phyloP scores from a whole-genome alignment of 2,329 filamentous ascomycete genomes.

The Colletotrichum somersetense region DNA sequence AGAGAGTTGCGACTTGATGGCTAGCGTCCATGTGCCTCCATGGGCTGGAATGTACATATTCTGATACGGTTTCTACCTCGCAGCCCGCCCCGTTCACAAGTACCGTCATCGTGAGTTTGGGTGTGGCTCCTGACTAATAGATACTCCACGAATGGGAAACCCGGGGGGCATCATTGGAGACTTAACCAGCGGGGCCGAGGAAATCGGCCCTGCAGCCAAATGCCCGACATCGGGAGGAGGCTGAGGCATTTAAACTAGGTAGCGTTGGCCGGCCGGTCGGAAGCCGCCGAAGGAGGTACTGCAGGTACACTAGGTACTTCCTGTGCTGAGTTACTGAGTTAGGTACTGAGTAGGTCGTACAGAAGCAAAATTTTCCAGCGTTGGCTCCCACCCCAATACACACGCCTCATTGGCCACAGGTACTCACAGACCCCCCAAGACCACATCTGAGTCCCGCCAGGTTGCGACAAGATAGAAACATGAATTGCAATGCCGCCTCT shows the following conservation, averaged over 20 bases:
- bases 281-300: background rate
- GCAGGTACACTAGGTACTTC: no score
- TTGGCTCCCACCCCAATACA: background rate
- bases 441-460: background rate
- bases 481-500: background rate
- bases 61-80: background rate
- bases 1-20: accelerated
- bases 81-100: no score
- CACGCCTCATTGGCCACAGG: background rate
- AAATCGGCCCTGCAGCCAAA: background rate
- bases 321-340: no score
- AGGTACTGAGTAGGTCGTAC: no score
- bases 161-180: background rate
- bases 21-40: background rate
- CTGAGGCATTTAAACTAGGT: background rate
- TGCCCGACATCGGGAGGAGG: slow-evolving; percentile 11
- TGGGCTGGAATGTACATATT: background rate
- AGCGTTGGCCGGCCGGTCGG: no score
- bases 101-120: background rate
- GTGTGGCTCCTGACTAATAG: background rate
- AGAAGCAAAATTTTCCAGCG: background rate
- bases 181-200: background rate
- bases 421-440: no score
- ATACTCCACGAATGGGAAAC: background rate
- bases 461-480: accelerated